These are phyloP conservation scores for Leptoxyphium fumago DNA, from an alignment of 2,329 filamentous ascomycete species.

Conservation along the genomic window DNA sequence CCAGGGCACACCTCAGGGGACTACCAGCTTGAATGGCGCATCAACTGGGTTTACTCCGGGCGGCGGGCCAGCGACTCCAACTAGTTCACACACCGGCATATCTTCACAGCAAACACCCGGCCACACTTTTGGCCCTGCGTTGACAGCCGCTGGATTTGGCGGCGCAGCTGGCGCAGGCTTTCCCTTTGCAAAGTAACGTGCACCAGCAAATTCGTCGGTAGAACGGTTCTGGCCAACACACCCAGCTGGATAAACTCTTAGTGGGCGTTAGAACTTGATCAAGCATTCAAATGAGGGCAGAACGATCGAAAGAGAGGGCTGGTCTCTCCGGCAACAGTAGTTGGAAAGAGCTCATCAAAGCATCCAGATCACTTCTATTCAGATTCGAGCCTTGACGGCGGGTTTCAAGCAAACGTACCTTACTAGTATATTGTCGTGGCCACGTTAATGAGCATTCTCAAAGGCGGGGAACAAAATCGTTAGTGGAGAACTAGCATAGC, in stretches of 20 bases:
- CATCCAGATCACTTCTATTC: no score
- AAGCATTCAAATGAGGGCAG: not conserved
- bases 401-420: no score
- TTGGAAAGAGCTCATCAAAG: no score
- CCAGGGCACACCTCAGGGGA: constrained; percentile 21
- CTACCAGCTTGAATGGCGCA: constrained; percentile 6
- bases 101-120: constrained; percentile 11
- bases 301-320: not conserved
- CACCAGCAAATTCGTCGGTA: no score
- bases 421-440: no score
- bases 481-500: no score
- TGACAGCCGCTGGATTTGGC: constrained; percentile 9
- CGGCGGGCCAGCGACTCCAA: constrained; percentile 51
- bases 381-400: no score
- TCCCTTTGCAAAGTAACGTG: not conserved
- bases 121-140: not conserved
- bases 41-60: constrained; percentile 18
- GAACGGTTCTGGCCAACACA: no score
- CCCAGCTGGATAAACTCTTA: not conserved
- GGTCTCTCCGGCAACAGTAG: no score
- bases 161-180: not conserved
- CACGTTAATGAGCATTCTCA: no score
- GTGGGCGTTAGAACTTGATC: not conserved
- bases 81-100: constrained; percentile 38
- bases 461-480: no score